phyloP scores from a whole-genome alignment of 2,329 filamentous ascomycete species.

The Pyricularia grisea region DNA sequence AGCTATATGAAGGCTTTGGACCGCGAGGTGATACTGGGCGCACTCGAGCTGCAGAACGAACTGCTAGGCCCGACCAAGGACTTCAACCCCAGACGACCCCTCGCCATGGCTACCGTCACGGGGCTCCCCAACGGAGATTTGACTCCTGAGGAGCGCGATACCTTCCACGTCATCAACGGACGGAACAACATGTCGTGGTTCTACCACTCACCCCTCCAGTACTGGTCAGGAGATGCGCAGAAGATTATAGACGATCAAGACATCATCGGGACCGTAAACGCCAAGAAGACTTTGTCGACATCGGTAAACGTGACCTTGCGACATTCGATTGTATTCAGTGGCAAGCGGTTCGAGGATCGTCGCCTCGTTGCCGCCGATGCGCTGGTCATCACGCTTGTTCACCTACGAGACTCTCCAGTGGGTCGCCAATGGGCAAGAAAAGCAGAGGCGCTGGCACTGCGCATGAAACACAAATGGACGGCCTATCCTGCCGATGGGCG shows the following conservation, averaged over 20 bases:
- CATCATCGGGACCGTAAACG: slow-evolving; percentile 61
- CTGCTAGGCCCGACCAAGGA: slow-evolving; percentile 53
- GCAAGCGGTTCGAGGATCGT: slow-evolving; percentile 64
- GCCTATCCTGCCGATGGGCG: slow-evolving; percentile 53
- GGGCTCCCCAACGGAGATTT: slow-evolving; percentile 22
- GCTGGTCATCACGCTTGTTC: slow-evolving; percentile 67
- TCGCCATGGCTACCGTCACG: slow-evolving; percentile 15
- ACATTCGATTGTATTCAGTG: slow-evolving; percentile 73
- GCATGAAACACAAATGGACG: slow-evolving; percentile 46
- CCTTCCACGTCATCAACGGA: slow-evolving; percentile 50
- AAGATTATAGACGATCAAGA: slow-evolving; percentile 50
- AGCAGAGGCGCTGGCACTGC: slow-evolving; percentile 40
- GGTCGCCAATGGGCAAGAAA: slow-evolving; percentile 57
- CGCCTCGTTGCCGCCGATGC: slow-evolving; percentile 64
- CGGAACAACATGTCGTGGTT: slow-evolving; percentile 60
- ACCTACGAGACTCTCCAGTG: slow-evolving; percentile 54
- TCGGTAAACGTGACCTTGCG: slow-evolving; percentile 65
- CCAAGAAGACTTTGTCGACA: slow-evolving; percentile 50
- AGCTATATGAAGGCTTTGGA: slow-evolving; percentile 71
- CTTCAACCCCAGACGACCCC: slow-evolving; percentile 38
- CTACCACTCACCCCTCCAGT: slow-evolving; percentile 74
- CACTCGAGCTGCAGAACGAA: slow-evolving; percentile 60
- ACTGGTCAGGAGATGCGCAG: slow-evolving; percentile 62
- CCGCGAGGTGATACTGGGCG: slow-evolving; percentile 52
- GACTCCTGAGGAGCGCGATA: slow-evolving; percentile 37